Percentiles rank a stretch among this genome's conserved stretches.
phyloP scores from a whole-genome alignment of 192 early-diverging fungal species.

The Spizellomyces sp. region DNA sequence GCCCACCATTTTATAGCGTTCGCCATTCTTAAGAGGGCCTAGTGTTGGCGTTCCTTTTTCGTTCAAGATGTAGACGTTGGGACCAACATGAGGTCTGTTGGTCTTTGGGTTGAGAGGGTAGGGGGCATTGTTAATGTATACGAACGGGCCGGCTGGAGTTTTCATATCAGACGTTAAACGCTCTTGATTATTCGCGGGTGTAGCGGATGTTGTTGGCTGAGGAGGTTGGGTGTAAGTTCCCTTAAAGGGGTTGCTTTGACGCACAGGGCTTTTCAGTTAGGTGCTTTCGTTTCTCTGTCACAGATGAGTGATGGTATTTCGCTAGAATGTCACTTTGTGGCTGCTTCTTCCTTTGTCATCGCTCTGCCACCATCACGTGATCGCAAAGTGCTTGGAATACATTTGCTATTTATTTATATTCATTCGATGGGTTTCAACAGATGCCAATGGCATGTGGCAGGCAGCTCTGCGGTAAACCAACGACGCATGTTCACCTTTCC shows the following conservation, averaged over 20 bases:
- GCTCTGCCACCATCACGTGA: too few relatives aligned
- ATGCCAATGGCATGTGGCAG: too few relatives aligned
- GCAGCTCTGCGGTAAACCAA: too few relatives aligned
- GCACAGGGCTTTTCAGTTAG: too few relatives aligned
- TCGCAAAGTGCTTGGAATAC: too few relatives aligned
- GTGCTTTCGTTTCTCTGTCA: too few relatives aligned
- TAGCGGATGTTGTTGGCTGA: not conserved
- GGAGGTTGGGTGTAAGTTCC: not conserved
- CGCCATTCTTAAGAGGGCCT: not conserved
- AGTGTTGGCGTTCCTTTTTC: not conserved
- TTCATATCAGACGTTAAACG: not conserved
- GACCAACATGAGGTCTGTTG: not conserved
- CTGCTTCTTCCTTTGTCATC: too few relatives aligned
- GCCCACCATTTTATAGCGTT: not conserved
- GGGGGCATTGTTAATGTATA: not conserved
- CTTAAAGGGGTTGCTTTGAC: not conserved
- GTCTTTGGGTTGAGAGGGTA: conserved; percentile 2
- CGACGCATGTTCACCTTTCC: too few relatives aligned
- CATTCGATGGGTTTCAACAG: too few relatives aligned
- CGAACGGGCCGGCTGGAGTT: not conserved
- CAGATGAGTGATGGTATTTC: too few relatives aligned
- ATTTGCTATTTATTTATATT: too few relatives aligned
- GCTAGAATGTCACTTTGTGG: too few relatives aligned
- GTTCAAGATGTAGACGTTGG: not conserved
- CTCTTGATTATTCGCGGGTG: not conserved